Conservation (phyloP, 2,329 filamentous ascomycete species). For the Aphanocladium album region DNA sequence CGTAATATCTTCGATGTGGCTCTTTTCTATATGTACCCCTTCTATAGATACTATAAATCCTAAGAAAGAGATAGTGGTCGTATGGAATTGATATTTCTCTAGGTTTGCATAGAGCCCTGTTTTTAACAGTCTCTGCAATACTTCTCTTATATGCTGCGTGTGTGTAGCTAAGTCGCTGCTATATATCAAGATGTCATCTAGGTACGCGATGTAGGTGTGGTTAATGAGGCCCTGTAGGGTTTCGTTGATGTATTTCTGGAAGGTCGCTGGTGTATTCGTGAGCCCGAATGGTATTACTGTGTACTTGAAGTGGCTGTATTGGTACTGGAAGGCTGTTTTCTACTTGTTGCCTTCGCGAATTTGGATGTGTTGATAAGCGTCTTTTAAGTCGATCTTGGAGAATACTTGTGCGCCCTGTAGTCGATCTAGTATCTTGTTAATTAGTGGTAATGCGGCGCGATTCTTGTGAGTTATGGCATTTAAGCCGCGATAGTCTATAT, state of each 20-base stretch:
- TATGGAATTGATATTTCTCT: too few relatives aligned
- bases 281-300: slow-evolving; percentile 26
- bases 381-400: slow-evolving; percentile 1
- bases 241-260: neutral
- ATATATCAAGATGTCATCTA: too few relatives aligned
- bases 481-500: neutral
- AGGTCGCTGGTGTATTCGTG: slow-evolving; percentile 11
- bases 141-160: too few relatives aligned
- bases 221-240: neutral
- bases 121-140: too few relatives aligned
- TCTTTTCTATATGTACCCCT: too few relatives aligned
- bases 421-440: neutral
- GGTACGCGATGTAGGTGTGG: too few relatives aligned
- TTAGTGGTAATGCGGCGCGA: neutral
- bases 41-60: too few relatives aligned
- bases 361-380: slow-evolving; percentile 17
- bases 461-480: neutral
- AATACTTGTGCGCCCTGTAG: neutral
- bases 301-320: slow-evolving; percentile 25
- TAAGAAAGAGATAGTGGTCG: too few relatives aligned
- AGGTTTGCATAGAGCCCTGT: too few relatives aligned
- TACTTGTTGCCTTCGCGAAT: slow-evolving; percentile 25
- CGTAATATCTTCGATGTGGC: too few relatives aligned
- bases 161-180: too few relatives aligned
- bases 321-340: slow-evolving; percentile 26